A percentile compares a stretch with the other conserved stretches of the same genome.
These are phyloP conservation scores for Penicillium rolfsii DNA, from an alignment of 2,329 filamentous ascomycete species.

Conservation along the genomic window DNA sequence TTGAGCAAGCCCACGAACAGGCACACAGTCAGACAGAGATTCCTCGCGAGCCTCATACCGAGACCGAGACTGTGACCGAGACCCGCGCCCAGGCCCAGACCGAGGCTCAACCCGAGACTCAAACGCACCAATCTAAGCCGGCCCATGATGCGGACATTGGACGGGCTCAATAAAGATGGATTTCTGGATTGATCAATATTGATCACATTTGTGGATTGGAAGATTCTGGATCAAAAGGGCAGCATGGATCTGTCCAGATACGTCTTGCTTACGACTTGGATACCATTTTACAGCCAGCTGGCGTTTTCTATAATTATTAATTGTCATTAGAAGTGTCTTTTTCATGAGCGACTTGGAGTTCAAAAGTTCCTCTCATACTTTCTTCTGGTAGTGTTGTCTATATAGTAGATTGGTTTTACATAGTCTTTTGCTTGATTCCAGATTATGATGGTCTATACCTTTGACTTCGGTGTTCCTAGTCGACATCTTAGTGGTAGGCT, in stretches of 20 bases:
- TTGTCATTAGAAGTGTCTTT: constrained; percentile 1
- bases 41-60: too few species aligned
- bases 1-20: not conserved
- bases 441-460: too few species aligned
- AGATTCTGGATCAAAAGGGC: not conserved
- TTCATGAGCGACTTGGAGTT: not conserved
- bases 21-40: not conserved
- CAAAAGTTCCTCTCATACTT: not conserved
- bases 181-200: not conserved
- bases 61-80: not conserved
- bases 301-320: constrained; percentile 2
- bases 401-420: not conserved
- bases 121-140: not conserved
- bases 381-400: not conserved
- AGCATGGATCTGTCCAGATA: constrained; percentile 4
- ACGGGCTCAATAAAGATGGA: constrained; percentile 11
- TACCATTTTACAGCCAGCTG: constrained; percentile 3
- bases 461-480: too few species aligned
- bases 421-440: too few species aligned
- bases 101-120: not conserved
- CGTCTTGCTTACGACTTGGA: constrained; percentile 3
- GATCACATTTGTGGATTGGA: not conserved
- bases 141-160: constrained; percentile 17
- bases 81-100: not conserved
- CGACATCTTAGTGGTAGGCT: too few species aligned